These are phyloP conservation scores for Sphaerobolus stellatus DNA, from an alignment of 1,284 basidiomycete genomes.

Conservation along the genomic window DNA sequence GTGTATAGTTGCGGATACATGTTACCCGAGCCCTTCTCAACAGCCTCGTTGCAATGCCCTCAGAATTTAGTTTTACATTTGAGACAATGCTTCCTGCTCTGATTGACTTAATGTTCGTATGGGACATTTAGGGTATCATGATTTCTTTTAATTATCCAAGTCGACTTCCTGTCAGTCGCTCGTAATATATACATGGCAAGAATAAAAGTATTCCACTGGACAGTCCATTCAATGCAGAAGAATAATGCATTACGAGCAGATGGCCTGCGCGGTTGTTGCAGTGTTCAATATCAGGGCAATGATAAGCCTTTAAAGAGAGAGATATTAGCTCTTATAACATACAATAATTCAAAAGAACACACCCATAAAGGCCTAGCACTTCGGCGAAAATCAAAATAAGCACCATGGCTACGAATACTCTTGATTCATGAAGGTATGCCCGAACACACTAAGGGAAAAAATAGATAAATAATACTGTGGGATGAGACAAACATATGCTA, in stretches of 20 bases:
- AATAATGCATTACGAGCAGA: conserved; percentile 24
- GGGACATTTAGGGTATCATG: too few species aligned
- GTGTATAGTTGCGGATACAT: too few species aligned
- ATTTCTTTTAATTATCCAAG: too few species aligned
- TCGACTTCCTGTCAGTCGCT: too few species aligned
- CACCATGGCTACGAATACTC: conserved; percentile 83
- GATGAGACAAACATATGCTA: conserved; percentile 19
- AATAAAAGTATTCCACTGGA: too few species aligned
- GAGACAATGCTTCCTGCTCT: too few species aligned
- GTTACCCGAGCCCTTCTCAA: too few species aligned
- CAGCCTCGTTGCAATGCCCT: too few species aligned
- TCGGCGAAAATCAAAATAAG: conserved; percentile 94
- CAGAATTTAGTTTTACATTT: too few species aligned
- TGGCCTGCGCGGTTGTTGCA: conserved; percentile 41
- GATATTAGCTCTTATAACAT: conserved; percentile 12
- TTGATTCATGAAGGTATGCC: conserved; percentile 51
- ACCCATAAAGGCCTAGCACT: conserved; percentile 85
- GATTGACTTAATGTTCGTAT: too few species aligned
- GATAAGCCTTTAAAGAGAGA: conserved; percentile 57
- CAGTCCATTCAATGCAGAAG: too few species aligned
- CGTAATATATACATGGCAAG: too few species aligned
- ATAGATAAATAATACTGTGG: conserved; percentile 23
- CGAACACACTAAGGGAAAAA: conserved; percentile 39
- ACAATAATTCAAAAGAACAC: not conserved
- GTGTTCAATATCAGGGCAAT: conserved; percentile 89